phyloP scores from a whole-genome alignment of 2,329 filamentous ascomycete species.

The Aspergillus ruber region DNA sequence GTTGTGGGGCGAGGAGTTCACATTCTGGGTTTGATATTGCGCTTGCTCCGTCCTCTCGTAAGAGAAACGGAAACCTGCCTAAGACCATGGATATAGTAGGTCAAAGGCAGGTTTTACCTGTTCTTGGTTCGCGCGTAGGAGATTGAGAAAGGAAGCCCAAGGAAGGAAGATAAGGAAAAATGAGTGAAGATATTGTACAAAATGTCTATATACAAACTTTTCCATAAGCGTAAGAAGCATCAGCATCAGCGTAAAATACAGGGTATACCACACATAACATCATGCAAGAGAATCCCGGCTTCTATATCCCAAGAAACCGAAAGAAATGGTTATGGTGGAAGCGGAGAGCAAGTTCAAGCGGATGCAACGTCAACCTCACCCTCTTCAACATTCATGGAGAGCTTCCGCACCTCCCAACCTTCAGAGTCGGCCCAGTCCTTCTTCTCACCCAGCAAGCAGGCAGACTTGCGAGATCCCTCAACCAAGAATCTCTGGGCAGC shows the following conservation, averaged over 20 bases:
- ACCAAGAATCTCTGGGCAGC: slow-evolving; percentile 80
- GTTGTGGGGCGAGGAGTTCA: slow-evolving; percentile 14
- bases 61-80: slow-evolving; percentile 41
- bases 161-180: slow-evolving; percentile 4
- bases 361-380: slow-evolving; percentile 19
- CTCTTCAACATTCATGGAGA: slow-evolving; percentile 55
- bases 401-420: slow-evolving; percentile 68
- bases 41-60: slow-evolving; percentile 28
- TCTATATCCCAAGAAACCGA: not conserved
- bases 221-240: not conserved
- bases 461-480: slow-evolving; percentile 55
- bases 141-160: not conserved
- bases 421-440: slow-evolving; percentile 65
- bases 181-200: slow-evolving; percentile 15
- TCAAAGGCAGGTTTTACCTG: slow-evolving; percentile 48
- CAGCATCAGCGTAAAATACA: slow-evolving; percentile 13
- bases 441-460: slow-evolving; percentile 73
- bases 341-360: slow-evolving; percentile 9
- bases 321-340: not conserved
- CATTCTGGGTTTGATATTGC: slow-evolving; percentile 42
- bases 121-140: slow-evolving; percentile 34
- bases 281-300: not conserved
- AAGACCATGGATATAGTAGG: slow-evolving; percentile 39
- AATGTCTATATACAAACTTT: slow-evolving; percentile 16
- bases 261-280: not conserved